A percentile compares a stretch with the other conserved stretches of the same genome.
Evolutionary conservation across 164 flowering plant genomes (phyloP).

Genomic region (Sextonia rubra): DNA sequence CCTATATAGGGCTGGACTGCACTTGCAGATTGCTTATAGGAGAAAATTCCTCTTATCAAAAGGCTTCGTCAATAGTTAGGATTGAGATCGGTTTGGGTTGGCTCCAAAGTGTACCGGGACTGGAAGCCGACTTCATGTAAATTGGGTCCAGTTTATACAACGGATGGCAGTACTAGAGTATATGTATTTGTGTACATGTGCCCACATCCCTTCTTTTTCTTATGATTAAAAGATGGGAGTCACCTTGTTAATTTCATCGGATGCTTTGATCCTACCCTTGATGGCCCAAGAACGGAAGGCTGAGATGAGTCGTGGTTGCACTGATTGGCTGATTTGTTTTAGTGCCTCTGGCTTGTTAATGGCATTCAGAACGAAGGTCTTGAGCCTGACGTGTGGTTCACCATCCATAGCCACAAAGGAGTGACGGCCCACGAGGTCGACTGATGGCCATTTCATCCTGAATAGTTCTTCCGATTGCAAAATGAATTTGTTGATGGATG

Average conservation of each 20-base stretch:
- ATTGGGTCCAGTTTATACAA: too few relatives aligned
- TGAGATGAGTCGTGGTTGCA: constrained; percentile 29
- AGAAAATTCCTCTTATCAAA: too few relatives aligned
- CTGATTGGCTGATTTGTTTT: constrained; percentile 20
- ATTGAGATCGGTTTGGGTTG: too few relatives aligned
- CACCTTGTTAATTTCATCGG: constrained; percentile 37
- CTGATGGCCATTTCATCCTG: constrained; percentile 28
- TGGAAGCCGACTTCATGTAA: too few relatives aligned
- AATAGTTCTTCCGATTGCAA: constrained; percentile 26
- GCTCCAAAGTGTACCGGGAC: too few relatives aligned
- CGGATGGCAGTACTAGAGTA: too few relatives aligned
- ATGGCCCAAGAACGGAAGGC: constrained; percentile 26
- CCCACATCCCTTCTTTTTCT: too few relatives aligned
- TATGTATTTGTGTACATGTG: too few relatives aligned
- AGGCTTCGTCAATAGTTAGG: too few relatives aligned
- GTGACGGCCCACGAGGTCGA: constrained; percentile 31
- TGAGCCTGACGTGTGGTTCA: constrained; percentile 25
- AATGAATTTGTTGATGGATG: constrained; percentile 35
- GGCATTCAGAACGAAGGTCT: constrained; percentile 20
- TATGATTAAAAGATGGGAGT: neutral
- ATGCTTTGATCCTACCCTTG: constrained; percentile 16
- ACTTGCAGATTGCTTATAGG: too few relatives aligned
- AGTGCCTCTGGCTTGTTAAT: constrained; percentile 34
- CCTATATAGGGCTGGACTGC: too few relatives aligned
- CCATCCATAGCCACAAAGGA: constrained; percentile 31